phyloP scores from a whole-genome alignment of 495 filamentous ascomycete species.

The Penicillium maclennaniae region DNA sequence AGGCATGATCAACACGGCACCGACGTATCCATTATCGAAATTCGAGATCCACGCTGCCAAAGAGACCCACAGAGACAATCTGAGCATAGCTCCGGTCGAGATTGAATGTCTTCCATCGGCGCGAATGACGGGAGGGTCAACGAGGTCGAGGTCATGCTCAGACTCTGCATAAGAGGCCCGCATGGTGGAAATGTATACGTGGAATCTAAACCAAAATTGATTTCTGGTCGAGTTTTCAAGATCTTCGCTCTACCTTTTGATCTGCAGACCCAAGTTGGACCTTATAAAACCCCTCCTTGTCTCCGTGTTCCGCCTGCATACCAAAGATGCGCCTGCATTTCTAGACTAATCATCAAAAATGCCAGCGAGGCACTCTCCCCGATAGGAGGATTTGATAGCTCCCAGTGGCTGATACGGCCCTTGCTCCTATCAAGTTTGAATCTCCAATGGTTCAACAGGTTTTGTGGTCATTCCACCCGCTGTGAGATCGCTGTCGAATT shows the following conservation, averaged over 20 bases:
- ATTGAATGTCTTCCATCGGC: neutral
- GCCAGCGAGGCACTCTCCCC: neutral
- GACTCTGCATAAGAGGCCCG: conserved; percentile 1
- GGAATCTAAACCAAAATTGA: neutral
- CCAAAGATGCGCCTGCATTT: conserved; percentile 15
- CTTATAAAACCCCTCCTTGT: conserved; percentile 4
- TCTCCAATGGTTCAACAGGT: too few species aligned
- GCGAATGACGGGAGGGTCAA: neutral
- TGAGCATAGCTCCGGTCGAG: conserved; percentile 21
- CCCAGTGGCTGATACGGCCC: conserved; percentile 4
- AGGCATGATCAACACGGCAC: conserved; percentile 26
- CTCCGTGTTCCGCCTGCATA: conserved; percentile 12
- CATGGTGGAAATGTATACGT: neutral
- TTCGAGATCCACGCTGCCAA: conserved; percentile 27
- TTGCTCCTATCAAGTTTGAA: neutral
- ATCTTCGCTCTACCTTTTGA: neutral
- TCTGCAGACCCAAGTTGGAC: neutral
- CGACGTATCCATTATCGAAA: conserved; percentile 27
- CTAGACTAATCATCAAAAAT: conserved; percentile 17
- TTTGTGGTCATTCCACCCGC: neutral
- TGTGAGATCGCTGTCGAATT: conserved; percentile 5
- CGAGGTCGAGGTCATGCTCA: neutral
- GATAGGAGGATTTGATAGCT: neutral
- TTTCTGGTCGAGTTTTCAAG: too few species aligned
- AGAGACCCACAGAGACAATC: conserved; percentile 22